phyloP scores from a whole-genome alignment of 352 stramenopile species.

The Globisporangium ultimum region DNA sequence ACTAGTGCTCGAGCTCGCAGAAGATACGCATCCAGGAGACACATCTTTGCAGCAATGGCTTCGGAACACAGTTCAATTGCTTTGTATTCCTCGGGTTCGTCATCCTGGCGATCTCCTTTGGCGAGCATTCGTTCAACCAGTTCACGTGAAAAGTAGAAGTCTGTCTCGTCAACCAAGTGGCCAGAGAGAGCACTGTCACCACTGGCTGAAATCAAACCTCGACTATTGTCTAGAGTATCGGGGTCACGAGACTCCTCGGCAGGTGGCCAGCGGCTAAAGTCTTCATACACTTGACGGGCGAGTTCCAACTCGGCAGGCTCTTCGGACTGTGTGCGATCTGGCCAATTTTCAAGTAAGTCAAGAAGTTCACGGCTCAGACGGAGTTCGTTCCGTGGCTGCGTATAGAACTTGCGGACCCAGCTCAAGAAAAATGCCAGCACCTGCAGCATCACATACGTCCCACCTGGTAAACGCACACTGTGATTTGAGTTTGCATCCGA shows the following conservation, averaged over 20 bases:
- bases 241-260: conserved; percentile 15
- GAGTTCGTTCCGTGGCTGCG: conserved; percentile 24
- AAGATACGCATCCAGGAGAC: conserved; percentile 15
- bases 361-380: conserved; percentile 32
- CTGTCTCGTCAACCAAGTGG: neutral
- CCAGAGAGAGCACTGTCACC: neutral
- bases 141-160: conserved; percentile 9
- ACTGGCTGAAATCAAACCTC: neutral
- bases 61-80: conserved; percentile 16
- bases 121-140: conserved; percentile 8
- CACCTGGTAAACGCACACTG: conserved; percentile 13
- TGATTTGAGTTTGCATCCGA: neutral
- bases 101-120: neutral
- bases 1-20: conserved; percentile 12
- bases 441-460: conserved; percentile 32
- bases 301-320: conserved; percentile 23
- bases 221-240: neutral
- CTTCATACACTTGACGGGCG: conserved; percentile 27
- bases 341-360: conserved; percentile 23
- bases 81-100: conserved; percentile 4
- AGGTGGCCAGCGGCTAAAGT: conserved; percentile 41
- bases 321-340: conserved; percentile 10
- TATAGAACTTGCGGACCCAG: conserved; percentile 44
- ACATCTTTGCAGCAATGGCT: conserved; percentile 18
- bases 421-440: conserved; percentile 43